A percentile compares a stretch with the other conserved stretches of the same genome.
Evolutionary conservation across 2,329 filamentous ascomycete species (phyloP).

Genomic region (Phyllosticta capitalensis): DNA sequence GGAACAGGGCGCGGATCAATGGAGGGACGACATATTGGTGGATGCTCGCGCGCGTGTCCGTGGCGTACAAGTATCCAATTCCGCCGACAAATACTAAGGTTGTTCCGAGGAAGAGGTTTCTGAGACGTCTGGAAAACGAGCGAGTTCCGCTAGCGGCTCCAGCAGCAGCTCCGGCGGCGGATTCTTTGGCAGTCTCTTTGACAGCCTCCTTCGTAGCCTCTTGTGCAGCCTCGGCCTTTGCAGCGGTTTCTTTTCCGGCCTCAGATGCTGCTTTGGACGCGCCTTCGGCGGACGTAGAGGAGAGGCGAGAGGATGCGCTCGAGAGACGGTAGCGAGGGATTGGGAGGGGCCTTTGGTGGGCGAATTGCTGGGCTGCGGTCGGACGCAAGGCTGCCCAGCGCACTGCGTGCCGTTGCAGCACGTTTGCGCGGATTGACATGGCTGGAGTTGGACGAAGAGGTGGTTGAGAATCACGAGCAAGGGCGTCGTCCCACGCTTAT

Average conservation of each 20-base stretch:
- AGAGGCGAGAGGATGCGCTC: background rate
- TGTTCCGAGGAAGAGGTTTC: constrained; percentile 45
- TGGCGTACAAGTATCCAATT: constrained; percentile 42
- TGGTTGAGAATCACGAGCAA: background rate
- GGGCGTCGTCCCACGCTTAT: background rate
- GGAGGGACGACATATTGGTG: constrained; percentile 49
- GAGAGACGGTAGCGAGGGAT: background rate
- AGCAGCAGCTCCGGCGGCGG: constrained; percentile 18
- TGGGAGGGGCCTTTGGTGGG: constrained; percentile 3
- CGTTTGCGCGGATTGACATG: constrained; percentile 6
- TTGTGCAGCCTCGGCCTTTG: background rate
- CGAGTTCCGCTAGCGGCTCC: constrained; percentile 18
- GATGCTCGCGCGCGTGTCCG: constrained; percentile 44
- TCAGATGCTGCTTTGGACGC: background rate
- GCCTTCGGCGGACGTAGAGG: background rate
- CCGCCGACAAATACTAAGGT: constrained; percentile 40
- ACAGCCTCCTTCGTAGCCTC: background rate
- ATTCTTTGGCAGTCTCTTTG: background rate
- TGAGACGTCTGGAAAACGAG: constrained; percentile 35
- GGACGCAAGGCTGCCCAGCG: constrained; percentile 1
- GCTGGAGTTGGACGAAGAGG: background rate
- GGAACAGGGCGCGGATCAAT: constrained; percentile 53
- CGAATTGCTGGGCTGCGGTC: background rate
- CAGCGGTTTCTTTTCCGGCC: background rate
- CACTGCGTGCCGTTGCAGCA: constrained; percentile 2